Evolutionary conservation across 805 yeast genomes (phyloP), one percentile per base, ranked within the genome.

Genomic region (Barnettozyma sucrosica): DNA sequence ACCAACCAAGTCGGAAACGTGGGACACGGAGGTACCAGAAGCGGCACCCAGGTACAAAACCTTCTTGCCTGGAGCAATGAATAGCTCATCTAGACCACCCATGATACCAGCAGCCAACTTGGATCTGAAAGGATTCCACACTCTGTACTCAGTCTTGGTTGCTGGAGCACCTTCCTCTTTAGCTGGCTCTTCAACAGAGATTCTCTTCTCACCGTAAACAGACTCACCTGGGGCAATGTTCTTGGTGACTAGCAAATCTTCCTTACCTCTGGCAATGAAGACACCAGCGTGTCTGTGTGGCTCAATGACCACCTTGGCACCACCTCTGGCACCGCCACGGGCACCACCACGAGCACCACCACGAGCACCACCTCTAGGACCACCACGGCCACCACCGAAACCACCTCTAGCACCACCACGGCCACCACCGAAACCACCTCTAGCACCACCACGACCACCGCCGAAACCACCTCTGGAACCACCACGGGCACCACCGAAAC

Each of bases 91-190:
- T 61, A 93, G 75, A 85, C 99, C 99, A 75, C 99, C 99, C 89
- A 93, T 87, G 59, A 93, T 88, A 86, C 99, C 99, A 54, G 99
- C 99, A 68, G 99, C 99, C 76, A 93, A 78, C 81, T 93, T 93
- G 51, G 98, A 92, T 83, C 99, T 86, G 86, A 93, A 93, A 55
- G 99, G 99, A 75, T 93, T 93, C 99, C 99, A 93, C 59, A 93
- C 99, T 81, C 99, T 90, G 83, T 93, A 93, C 77, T 93, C 99
- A 53, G 83, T 80, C 79, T 93, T 93, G 65, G 97, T 89, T 57
- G 93, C 82, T 58, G 93, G 87, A 50, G 83, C 87, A 65, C 85
- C 85, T 65, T 85, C 95, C 66, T 85, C 95, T 63, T 76, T 80
- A 49, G 92, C 80, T 57, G 97, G 96, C 67, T 87, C 97, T 69